Evolutionary conservation across 148 eudicot genomes (phyloP), one percentile per base, ranked within the genome.

Genomic region (Pouteria glomerata): DNA sequence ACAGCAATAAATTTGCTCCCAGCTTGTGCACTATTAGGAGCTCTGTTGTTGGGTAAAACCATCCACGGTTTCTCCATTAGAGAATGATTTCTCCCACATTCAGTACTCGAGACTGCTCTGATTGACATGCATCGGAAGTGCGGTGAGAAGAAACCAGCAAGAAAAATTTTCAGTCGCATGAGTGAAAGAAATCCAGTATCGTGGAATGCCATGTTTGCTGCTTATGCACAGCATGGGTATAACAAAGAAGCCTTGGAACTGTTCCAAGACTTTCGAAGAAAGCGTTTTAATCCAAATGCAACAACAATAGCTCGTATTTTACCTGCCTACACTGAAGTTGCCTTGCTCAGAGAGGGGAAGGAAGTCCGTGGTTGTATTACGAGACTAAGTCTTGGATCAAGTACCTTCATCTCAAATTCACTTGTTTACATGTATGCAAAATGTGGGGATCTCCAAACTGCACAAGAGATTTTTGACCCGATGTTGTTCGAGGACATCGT

Each of bases 101-200:
- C 71, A 39, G 83, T 81, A 51, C 27, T 90, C 48, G 84, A 83
- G 73, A 90, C 92, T 55, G 73, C 96, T 75, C 57, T 86, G 55
- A 30, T 88, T 33, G 83, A 88, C 78, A 81, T 88, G 87, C 88
- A 90, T 71, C 92, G 90, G 21, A 84, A 81, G 62, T 88, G 87
- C 68, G 68, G 78, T 50, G 75, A 77, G 45, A 61, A 83, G 23
- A 58, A 34, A 48, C 70, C 57, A 7, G 88, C 90, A 4, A 73
- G 83, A 71, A 24, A 57, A 42, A 14, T 87, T 29, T 87, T 87
- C 68, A 50, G 53, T 35, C 66, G 19, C 18, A 85, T 85, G 79
- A 63, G 39, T 47, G 63, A 68, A 26, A 87, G 75, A 48, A 87
- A 83, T 69, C 47, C 74, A 39, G 68, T 85, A 69, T 84, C 92